phyloP scores from a whole-genome alignment of 768 basidiomycete species.

The Russula brevipes region DNA sequence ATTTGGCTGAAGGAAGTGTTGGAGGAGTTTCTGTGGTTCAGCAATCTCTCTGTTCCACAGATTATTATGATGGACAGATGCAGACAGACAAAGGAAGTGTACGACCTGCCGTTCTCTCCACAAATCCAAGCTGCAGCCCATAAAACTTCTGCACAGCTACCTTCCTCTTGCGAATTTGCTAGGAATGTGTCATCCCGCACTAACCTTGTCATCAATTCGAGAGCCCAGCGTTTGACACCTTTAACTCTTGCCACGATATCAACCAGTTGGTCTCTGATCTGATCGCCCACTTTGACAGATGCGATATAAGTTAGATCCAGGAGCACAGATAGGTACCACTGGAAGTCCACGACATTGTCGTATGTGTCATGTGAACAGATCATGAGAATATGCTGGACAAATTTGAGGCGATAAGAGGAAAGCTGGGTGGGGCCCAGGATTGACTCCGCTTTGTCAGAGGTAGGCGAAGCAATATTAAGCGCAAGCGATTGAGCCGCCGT shows the following conservation, averaged over 20 bases:
- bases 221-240: constrained; percentile 69
- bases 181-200: constrained; percentile 74
- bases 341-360: constrained; percentile 85
- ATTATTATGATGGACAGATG: background rate
- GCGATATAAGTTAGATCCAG: constrained; percentile 89
- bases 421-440: constrained; percentile 58
- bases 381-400: constrained; percentile 77
- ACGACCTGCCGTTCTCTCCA: constrained; percentile 85
- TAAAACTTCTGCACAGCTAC: constrained; percentile 76
- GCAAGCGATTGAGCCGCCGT: constrained; percentile 51
- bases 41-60: constrained; percentile 55
- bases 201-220: constrained; percentile 77
- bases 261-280: constrained; percentile 79
- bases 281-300: constrained; percentile 66
- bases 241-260: constrained; percentile 82
- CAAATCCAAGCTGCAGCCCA: constrained; percentile 97
- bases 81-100: background rate
- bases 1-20: constrained; percentile 59
- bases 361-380: constrained; percentile 83
- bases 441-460: constrained; percentile 33
- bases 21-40: constrained; percentile 69
- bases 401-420: constrained; percentile 77
- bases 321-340: constrained; percentile 96
- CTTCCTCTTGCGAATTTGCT: constrained; percentile 58
- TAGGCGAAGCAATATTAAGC: constrained; percentile 49